Evolutionary conservation across 192 early-diverging fungal genomes (phyloP), one percentile per base, ranked within the genome.

Genomic region (Backusella australiensis): DNA sequence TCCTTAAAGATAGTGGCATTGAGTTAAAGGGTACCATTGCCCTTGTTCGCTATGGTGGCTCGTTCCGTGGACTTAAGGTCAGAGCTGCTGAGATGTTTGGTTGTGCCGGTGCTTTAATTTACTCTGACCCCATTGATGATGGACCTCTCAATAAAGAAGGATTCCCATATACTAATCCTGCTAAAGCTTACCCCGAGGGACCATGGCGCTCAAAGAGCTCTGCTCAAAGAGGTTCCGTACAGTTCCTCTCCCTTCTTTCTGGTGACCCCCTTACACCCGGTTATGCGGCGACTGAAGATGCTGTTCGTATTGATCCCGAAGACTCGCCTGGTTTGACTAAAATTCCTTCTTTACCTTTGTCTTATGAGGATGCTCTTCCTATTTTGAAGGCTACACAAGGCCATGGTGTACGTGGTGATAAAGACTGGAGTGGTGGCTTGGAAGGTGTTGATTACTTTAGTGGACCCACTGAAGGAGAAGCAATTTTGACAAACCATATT

Each of bases 201-300:
- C 80, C 80, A 63, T 81, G 80, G 88, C 84, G 91, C 6, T 86
- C 90, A 17, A 76, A 83, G 19, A 85, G 85, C 9, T 90, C 88
- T 19, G 80, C 88, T 29, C 89, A 90, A 75, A 83, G 91, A 9
- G 91, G 90, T n/a, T 85, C 86, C 0, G 90, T 89, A 8, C 83
- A 83, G 77, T 88, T 82, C 19, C 49, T 87, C 8, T 75, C 80
- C 15, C 39, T 87, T 12, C 82, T 85, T 17, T 75, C 89, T 0
- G 91, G 91, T 35, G 91, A 92, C 68, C 90, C 91, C 14, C 77
- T 91, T 39, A 92, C 91, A 1, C 91, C 91, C 0, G 89, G 88
- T 6, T 83, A 86, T 53, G 80, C 91, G 11, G 77, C 91, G 1
- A 87, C 81, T 9, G 73, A 83, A 52, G 76, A 88, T 76, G 87